Evolutionary conservation across 495 filamentous ascomycete genomes (phyloP), one percentile per base, ranked within the genome.

Genomic region (Penicillium subrubescens): DNA sequence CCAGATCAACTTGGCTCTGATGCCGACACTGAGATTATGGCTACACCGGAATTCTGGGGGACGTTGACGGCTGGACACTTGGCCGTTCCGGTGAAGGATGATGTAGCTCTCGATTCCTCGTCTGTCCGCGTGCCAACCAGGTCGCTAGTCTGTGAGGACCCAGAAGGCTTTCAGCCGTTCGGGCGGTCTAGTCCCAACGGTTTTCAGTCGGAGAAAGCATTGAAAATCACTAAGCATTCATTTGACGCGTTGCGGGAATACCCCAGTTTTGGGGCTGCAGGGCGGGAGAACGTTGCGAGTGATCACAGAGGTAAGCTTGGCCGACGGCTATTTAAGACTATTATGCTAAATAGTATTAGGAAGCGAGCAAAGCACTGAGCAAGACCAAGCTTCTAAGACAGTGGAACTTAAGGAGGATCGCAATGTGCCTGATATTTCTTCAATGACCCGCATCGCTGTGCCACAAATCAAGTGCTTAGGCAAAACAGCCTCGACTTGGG

Each of bases 21-120:
- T 37, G 43, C 43, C 29, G 29, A 51, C 17, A 61, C 59, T 34
- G 25, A 61, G 31, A 52, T 37, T 17, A 61, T 61, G 29, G 35
- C 44, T 52, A 61, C 17, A 37, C 59, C 27, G 11, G 59, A 61
- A 50, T 61, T 61, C 31, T 61, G 29, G 59, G 59, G 29, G 12
- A 37, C 41, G 14, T 60, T 60, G 25, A 23, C 15, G 3, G 43
- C 15, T 50, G 25, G 11, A 60, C 3, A 51, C 43, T 19, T 35
- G 4, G 25, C 41, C 10, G 25, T 31, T n/a, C 58, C 43, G 5
- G 58, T 10, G 11, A 34, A 35, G 11, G 25, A 21, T 11, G 39
- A 19, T 27, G 21, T 11, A 59, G 35, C 19, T 50, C 17, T 46
- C 7, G 21, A 23, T 46, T 23, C 14, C 1, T 46, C 15, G 4